Evolutionary conservation across 1,284 basidiomycete genomes (phyloP).

Genomic region (Tilletiopsis washingtonensis): DNA sequence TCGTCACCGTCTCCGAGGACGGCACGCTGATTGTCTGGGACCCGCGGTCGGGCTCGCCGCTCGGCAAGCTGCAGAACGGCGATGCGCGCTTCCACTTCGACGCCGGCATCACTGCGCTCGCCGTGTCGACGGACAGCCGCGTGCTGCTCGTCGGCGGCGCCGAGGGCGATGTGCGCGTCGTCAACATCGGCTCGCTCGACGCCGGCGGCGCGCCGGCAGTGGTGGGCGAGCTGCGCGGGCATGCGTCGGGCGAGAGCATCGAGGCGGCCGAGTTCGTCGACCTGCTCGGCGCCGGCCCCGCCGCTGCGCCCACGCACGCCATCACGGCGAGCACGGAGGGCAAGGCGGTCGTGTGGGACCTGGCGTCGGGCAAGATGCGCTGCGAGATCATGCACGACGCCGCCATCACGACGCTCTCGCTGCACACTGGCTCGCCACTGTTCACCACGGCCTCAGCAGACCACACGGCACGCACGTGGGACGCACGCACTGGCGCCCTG

Average conservation of each 20-base stretch:
- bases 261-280: constrained; percentile 83
- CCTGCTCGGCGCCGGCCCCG: constrained; percentile 53
- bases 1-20: constrained; percentile 77
- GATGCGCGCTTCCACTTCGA: constrained; percentile 51
- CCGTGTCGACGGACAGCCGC: constrained; percentile 59
- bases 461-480: constrained; percentile 81
- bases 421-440: constrained; percentile 76
- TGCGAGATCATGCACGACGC: constrained; percentile 24
- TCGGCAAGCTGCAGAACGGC: constrained; percentile 66
- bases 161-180: constrained; percentile 70
- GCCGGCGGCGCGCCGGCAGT: constrained; percentile 58
- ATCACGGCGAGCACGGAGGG: constrained; percentile 89
- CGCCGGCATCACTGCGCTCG: constrained; percentile 76
- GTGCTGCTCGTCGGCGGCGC: constrained; percentile 81
- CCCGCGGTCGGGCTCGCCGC: constrained; percentile 65
- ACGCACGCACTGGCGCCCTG: constrained; percentile 72
- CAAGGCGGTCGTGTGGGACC: constrained; percentile 87
- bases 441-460: constrained; percentile 62
- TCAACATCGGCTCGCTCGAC: constrained; percentile 64
- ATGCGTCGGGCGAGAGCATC: constrained; percentile 78
- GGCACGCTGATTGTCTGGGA: constrained; percentile 86
- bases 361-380: constrained; percentile 55
- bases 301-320: constrained; percentile 54
- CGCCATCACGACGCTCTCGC: constrained; percentile 21
- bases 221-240: constrained; percentile 69